Evolutionary conservation across 345 rosid genomes (phyloP), one percentile per base, ranked within the genome.

Genomic region (Rhizophora mangle): DNA sequence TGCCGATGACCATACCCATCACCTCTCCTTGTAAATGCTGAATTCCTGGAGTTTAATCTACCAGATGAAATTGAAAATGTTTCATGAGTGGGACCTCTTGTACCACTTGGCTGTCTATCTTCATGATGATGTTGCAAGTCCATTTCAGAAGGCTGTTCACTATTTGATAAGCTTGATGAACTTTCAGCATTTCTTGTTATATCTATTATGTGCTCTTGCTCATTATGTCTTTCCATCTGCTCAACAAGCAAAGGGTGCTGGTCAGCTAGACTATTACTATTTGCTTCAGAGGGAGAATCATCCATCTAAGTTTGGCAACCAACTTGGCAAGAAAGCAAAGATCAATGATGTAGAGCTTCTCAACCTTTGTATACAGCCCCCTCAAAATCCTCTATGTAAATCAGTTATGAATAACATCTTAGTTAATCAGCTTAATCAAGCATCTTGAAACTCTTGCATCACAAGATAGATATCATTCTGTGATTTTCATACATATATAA

Each of bases 231-330:
- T 34, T 80, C 80, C 53, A 65, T 61, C 56, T 68, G 82, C 62
- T 89, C 97, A 89, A 88, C 86, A 66, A 91, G 82, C 85, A 91
- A 82, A 68, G 87, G 87, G 54, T 74, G 72, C 66, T 70, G 83
- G 71, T 87, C 95, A 67, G 69, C 73, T 70, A 66, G 81, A 59
- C 32, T 22, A 51, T 78, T 72, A 66, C 62, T 72, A 73, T 29
- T 72, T 76, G 76, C 79, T 70, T 79, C 86, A n/a, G 64, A 68
- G 47, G 82, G 80, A 77, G 82, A 68, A 77, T 67, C 82, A 57
- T 84, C 92, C 90, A 88, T 88, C 85, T 82, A 90, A 79, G 70
- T 76, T 76, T 68, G 68, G 64, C 60, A 69, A 60, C 78, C 68
- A 72, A 68, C 62, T 71, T 73, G 65, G 77, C 69, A 57, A 19